Percentiles rank a stretch among this genome's conserved stretches.
These are phyloP conservation scores for Akanthomyces lecanii DNA, from an alignment of 2,329 filamentous ascomycete genomes.

Conservation along the genomic window DNA sequence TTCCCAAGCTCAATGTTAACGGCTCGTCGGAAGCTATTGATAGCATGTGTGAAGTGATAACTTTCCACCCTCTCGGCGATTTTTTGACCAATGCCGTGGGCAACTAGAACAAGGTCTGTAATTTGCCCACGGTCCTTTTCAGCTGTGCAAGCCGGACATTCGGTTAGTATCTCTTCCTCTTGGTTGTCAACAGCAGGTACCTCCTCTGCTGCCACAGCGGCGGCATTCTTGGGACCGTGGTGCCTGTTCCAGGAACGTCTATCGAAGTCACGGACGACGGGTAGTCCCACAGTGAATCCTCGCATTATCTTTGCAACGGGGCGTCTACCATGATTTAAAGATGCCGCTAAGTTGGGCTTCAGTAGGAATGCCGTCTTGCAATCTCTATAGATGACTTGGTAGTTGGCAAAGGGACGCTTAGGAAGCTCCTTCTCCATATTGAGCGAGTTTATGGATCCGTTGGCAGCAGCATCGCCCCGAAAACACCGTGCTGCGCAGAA, in stretches of 20 bases:
- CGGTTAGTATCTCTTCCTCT: slow-evolving; percentile 23
- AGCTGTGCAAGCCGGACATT: slow-evolving; percentile 57
- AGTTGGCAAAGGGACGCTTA: slow-evolving; percentile 61
- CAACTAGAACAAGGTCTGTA: slow-evolving; percentile 83
- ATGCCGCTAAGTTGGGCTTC: slow-evolving; percentile 80
- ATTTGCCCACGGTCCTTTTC: slow-evolving; percentile 65
- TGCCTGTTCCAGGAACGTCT: slow-evolving; percentile 69
- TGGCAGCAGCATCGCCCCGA: slow-evolving; percentile 53
- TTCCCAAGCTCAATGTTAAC: slow-evolving; percentile 80
- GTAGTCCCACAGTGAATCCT: slow-evolving; percentile 75
- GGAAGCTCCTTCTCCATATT: slow-evolving; percentile 34
- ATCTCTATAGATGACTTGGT: slow-evolving; percentile 85
- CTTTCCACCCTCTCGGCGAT: slow-evolving; percentile 91
- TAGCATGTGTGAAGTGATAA: slow-evolving; percentile 94
- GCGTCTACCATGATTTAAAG: slow-evolving; percentile 74
- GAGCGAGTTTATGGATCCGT: slow-evolving; percentile 43
- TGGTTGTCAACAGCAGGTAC: slow-evolving; percentile 26
- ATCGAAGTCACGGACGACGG: slow-evolving; percentile 87
- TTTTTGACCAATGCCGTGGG: slow-evolving; percentile 96
- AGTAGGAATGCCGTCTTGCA: slow-evolving; percentile 73
- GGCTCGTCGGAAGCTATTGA: slow-evolving; percentile 82
- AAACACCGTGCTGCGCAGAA: slow-evolving; percentile 59
- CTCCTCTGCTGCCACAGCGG: slow-evolving; percentile 27
- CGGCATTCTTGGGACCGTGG: slow-evolving; percentile 46
- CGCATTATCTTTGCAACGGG: slow-evolving; percentile 83